Evolutionary conservation across 129 eudicot species (phyloP), one percentile per base, ranked within the genome.

Genomic region (Chrysanthemum seticuspe): DNA sequence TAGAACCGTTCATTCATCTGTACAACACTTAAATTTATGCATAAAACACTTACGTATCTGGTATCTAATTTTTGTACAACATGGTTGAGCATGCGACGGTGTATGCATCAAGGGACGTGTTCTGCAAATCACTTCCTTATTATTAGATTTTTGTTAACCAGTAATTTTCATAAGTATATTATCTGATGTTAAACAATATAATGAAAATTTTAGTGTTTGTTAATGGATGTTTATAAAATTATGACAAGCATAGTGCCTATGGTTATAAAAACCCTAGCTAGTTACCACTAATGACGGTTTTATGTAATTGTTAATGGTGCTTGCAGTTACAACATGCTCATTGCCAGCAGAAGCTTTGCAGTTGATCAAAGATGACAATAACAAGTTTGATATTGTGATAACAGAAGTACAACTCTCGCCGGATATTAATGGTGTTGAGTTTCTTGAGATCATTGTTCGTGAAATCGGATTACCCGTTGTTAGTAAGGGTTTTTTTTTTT

Each of bases 381-480:
- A 4, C 61, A 67, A 67, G 62, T 76, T 76, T 19, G 68, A 76
- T 47, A 57, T 76, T 9, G 62, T 76, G 50, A 25, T 76, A 45
- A 58, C 61, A 4, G 25, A 61, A 67, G 53, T 67, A 1, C 10
- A 60, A 10, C 57, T 76, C 74, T 25, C 74, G 16, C 57, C 68
- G 10, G 68, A 76, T 8, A 56, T 76, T 14, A 67, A 67, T 19
- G 80, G 74, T 57, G 31, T 67, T 18, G 12, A 67, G 68, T 57
- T 76, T 58, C 61, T 76, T 31, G 68, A 76, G 10, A 76, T 15
- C 15, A 14, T 76, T 67, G 44, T 10, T 66, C 60, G 52, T 10
- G 80, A 76, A 49, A 76, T 68, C 15, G 68, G 23, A 11, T 49
- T 76, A 31, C 80, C 80, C 2, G 80, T 76, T n/a, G 80, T 67